These are phyloP conservation scores for Phytophthora boehmeriae DNA, from an alignment of 352 stramenopile genomes.

Conservation along the genomic window DNA sequence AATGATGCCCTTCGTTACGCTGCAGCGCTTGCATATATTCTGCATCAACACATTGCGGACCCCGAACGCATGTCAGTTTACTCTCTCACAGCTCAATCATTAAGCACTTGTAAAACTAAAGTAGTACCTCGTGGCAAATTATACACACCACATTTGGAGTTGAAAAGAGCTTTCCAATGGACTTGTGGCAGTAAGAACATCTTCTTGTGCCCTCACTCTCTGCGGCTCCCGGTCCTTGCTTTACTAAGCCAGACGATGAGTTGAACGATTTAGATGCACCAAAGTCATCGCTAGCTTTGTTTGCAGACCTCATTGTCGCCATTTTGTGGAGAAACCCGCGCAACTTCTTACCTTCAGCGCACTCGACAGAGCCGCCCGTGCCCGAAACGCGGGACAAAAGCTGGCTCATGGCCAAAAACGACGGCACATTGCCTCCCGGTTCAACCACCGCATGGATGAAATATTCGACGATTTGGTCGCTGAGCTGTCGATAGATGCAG, in stretches of 20 bases:
- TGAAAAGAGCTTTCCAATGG: constrained; percentile 26
- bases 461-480: constrained; percentile 41
- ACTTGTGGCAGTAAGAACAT: constrained; percentile 21
- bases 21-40: constrained; percentile 33
- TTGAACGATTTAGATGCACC: constrained; percentile 26
- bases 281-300: constrained; percentile 12
- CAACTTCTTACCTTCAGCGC: constrained; percentile 61
- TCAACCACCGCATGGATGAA: constrained; percentile 50
- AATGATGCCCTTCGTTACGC: constrained; percentile 30
- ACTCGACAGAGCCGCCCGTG: constrained; percentile 38
- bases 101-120: not conserved
- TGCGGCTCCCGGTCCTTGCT: constrained; percentile 4
- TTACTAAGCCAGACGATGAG: constrained; percentile 9
- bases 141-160: constrained; percentile 21
- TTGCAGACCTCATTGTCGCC: constrained; percentile 3
- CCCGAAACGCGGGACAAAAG: constrained; percentile 29
- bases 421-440: constrained; percentile 37
- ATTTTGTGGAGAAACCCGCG: constrained; percentile 49
- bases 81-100: not conserved
- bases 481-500: constrained; percentile 47
- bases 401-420: constrained; percentile 46
- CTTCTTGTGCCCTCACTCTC: constrained; percentile 8
- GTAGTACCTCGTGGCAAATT: constrained; percentile 25
- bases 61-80: constrained; percentile 1
- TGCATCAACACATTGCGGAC: constrained; percentile 10